Evolutionary conservation across 225 moss, liverwort and hornwort genomes (phyloP), one percentile per base, ranked within the genome.

Genomic region (Climacium dendroides): DNA sequence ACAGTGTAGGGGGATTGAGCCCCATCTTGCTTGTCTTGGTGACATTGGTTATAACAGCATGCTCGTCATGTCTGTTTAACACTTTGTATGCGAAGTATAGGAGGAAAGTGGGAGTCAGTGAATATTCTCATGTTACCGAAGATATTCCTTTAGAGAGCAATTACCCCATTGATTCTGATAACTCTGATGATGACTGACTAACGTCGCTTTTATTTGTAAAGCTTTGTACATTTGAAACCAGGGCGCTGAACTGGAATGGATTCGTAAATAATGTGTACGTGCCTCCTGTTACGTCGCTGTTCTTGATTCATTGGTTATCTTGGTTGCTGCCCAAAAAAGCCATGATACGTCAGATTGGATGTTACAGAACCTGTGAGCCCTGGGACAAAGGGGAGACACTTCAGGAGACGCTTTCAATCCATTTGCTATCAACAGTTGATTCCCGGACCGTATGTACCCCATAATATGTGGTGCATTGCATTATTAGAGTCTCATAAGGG

Each of bases 121-220:
- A 90, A 85, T 92, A 88, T 86, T 88, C 93, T 72, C 87, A 74
- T 84, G 87, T 86, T 39, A 90, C 87, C 19, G 88, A 92, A 84
- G 93, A 92, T 85, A 90, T 93, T 52, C 91, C 93, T 79, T 85
- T 93, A 85, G 91, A 91, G 87, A 92, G 57, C 76, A 84, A 85
- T 79, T 93, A 93, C 45, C 90, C 85, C n/a, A 90, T 86, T 70
- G 93, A 93, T 88, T 88, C 90, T 66, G 93, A 93, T 85, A 93
- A 93, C 75, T 93, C 93, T 55, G 93, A 93, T 80, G 93, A 93
- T 63, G 93, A 93, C 88, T 92, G 87, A 91, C n/a, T 52, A 66
- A 28, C 80, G 37, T 88, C 72, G 65, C 82, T 76, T 85, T 78
- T 58, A 61, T 77, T 85, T 92, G 84, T 88, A 85, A 88, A 92